Conservation (phyloP, 169 alveolate species). For the Plasmodium inui region DNA sequence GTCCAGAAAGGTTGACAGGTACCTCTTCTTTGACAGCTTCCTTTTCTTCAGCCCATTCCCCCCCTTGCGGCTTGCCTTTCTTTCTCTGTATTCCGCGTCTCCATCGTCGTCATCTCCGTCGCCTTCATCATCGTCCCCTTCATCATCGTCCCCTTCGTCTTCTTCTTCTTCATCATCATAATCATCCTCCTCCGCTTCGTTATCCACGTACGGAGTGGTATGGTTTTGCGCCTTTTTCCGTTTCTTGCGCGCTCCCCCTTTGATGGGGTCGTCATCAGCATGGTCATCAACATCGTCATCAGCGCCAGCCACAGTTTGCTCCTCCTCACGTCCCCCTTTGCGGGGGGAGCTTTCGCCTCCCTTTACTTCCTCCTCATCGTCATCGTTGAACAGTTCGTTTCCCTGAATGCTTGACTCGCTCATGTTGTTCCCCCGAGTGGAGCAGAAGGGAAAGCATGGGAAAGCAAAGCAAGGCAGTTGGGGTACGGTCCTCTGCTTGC, state of each 20-base stretch:
- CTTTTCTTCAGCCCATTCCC: slow-evolving; percentile 16
- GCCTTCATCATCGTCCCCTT: background rate
- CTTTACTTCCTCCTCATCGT: background rate
- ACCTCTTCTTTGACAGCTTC: slow-evolving; percentile 48
- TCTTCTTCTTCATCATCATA: slow-evolving; percentile 10
- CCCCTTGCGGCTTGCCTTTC: background rate
- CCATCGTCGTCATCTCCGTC: background rate
- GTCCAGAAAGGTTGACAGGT: slow-evolving; percentile 87
- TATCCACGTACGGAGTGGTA: background rate
- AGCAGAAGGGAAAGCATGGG: background rate
- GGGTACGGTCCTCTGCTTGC: background rate
- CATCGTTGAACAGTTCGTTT: background rate
- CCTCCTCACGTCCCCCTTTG: background rate
- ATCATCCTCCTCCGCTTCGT: slow-evolving; percentile 5
- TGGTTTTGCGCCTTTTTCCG: background rate
- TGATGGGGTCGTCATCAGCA: background rate
- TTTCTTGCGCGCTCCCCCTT: slow-evolving; percentile 5
- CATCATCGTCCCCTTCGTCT: background rate
- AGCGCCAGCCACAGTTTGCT: background rate
- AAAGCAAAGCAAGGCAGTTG: background rate
- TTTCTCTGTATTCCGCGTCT: background rate
- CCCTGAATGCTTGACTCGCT: background rate
- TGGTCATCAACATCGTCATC: background rate
- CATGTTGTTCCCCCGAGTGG: background rate
- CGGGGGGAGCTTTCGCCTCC: background rate